A percentile compares a stretch with the other conserved stretches of the same genome.
Conservation (phyloP, 495 filamentous ascomycete genomes). For the Penicillium goetzii region DNA sequence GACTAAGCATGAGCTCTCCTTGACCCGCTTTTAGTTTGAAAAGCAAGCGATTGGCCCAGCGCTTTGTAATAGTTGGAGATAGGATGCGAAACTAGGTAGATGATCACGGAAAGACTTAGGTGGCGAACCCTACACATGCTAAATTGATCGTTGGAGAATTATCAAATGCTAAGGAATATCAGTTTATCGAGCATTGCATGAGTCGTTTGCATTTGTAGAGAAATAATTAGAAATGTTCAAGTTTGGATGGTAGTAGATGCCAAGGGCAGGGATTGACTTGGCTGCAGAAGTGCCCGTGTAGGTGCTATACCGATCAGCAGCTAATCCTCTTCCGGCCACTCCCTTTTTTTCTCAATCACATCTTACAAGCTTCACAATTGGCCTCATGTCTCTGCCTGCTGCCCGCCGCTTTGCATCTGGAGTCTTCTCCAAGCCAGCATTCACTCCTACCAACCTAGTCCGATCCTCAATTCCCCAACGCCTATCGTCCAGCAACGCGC, state of each 20-base stretch:
- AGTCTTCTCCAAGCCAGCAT: constrained; percentile 20
- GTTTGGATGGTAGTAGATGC: background rate
- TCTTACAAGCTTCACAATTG: background rate
- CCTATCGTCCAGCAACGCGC: constrained; percentile 26
- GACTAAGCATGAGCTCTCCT: no score
- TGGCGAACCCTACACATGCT: no score
- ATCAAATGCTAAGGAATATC: no score
- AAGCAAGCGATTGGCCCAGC: no score
- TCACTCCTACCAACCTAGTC: constrained; percentile 7
- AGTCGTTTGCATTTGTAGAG: no score
- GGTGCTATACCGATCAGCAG: background rate
- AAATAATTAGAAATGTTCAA: no score
- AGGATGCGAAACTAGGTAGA: no score
- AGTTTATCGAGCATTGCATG: no score
- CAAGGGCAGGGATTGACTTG: background rate
- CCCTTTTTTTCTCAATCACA: background rate
- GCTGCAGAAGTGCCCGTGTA: background rate
- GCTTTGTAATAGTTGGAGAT: no score
- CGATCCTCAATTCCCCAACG: constrained; percentile 27
- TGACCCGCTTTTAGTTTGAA: no score
- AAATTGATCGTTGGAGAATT: no score
- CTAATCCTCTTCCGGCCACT: background rate
- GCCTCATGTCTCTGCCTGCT: background rate
- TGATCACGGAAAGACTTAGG: no score
- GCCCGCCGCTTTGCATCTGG: constrained; percentile 6